Base-by-base conservation (phyloP, 768 basidiomycete species). In the Calocybe cyanea region DNA sequence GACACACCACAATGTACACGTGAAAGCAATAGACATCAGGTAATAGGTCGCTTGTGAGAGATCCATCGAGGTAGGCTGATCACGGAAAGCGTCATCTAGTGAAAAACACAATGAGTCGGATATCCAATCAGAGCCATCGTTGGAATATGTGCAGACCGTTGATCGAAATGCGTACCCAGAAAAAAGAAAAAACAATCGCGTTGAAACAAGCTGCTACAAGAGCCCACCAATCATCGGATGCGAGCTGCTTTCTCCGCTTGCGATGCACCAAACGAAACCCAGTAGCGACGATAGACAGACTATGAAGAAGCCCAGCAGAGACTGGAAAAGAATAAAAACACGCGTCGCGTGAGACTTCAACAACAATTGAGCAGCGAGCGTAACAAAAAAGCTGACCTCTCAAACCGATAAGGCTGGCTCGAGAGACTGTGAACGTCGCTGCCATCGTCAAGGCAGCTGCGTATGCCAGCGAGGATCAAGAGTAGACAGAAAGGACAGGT, bases 1-100 rank as follows among this genome's bases (percentile, higher is more conserved):
- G 33, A 28, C 38, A 18, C 37, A 57, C 57, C 57, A 57, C 4
- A 57, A 36, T 10, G 49, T 52, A 20, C 42, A 49, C n/a, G 51
- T 54, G 42, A 49, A 56, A 7, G 45, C 45, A 20, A 49, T n/a
- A 7, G 52, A 46, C 15, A 21, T 32, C n/a, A 35, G 19, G 25
- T 41, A 10, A 20, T 45, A 47, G 4, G 28, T 44, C 3, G 2
- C 33, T 38, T n/a, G 48, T 11, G 13, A 46, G 23, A 37, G 50
- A 21, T 21, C n/a, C 25, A 5, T 35, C 28, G 17, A 18, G 24
- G 10, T 17, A 11, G 24, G 41, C 41, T 28, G 32, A 8, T 49
- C 45, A 49, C 11, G 32, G 21, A 30, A 24, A 31, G n/a, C 14
- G 19, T 25, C 8, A 37, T 17, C 24, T 23, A 43, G 20, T 37